Base-by-base conservation (phyloP, 73 alveolate genomes). In the Paramecium biaurelia region DNA sequence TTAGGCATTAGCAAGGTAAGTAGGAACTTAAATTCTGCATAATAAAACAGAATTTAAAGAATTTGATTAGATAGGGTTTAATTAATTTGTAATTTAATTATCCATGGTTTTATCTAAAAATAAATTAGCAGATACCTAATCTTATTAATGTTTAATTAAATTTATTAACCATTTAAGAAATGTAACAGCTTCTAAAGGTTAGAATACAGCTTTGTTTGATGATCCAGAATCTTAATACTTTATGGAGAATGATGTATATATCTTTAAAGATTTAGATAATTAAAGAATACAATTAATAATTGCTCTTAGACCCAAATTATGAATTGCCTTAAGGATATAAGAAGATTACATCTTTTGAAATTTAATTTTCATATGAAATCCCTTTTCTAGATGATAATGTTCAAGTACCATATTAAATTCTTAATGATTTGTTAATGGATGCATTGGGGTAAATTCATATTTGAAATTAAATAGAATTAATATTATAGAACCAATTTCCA, bases 181-280 rank as follows among this genome's bases (percentile, higher is more conserved):
- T 35, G 59, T 74, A 5, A 35, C 87, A 34, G 87, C 87, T 1
- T 15, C 56, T 35, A 32, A 35, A 74, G 59, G 59, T 35, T 35
- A 35, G 10, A 74, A 20, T 74, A 74, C 87, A 21, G 56, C 26
- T 12, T 74, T 74, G n/a, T 74, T 74, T 74, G 87, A 74, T 74
- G 87, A 74, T 32, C 87, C 87, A 30, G 87, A 74, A n/a, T 32
- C 87, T 30, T 20, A 74, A 74, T 74, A 74, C 30, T 74, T 74
- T 74, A 32, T 30, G 58, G 87, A 74, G 38, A 74, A 38, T 38
- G 87, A 74, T 74, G 68, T 53, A 53, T 7, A 21, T 18, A 7
- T 53, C 9, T 21, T 18, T 7, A 53, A 18, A 1, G 2, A 53
- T n/a, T 53, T 53, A 53, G 68, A 74, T 74, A 28, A 74, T 74